These are phyloP conservation scores for Trametes pubescens DNA, from an alignment of 1,284 basidiomycete species.

Conservation along the genomic window DNA sequence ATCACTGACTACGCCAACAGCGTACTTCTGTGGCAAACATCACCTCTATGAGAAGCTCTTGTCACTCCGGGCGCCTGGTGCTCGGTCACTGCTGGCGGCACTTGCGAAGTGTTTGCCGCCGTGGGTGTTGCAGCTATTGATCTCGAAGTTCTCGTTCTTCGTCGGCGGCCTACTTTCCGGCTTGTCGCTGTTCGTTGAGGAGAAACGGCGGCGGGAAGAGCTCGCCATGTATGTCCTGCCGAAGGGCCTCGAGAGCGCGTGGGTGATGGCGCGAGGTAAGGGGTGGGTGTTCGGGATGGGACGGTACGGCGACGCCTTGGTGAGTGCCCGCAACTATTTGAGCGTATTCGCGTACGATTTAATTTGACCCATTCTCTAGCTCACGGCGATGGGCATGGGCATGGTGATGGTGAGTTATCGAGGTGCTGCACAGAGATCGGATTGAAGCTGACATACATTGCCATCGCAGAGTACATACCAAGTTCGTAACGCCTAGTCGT, in stretches of 20 bases:
- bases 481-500: conserved; percentile 38
- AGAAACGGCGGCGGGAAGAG: conserved; percentile 82
- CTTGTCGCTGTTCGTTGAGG: conserved; percentile 87
- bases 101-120: conserved; percentile 50
- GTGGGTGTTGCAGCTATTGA: conserved; percentile 60
- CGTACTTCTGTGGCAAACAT: conserved; percentile 79
- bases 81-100: conserved; percentile 31
- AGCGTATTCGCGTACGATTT: too few relatives aligned
- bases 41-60: conserved; percentile 61
- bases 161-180: conserved; percentile 81
- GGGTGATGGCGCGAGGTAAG: conserved; percentile 81
- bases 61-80: conserved; percentile 30
- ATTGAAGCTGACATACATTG: background rate
- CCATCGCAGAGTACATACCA: conserved; percentile 56
- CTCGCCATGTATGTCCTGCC: conserved; percentile 96
- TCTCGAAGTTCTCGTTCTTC: conserved; percentile 79
- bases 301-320: conserved; percentile 72
- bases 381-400: conserved; percentile 82
- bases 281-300: conserved; percentile 82
- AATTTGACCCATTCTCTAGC: conserved; percentile 36
- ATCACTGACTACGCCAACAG: conserved; percentile 36
- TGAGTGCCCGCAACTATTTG: conserved; percentile 53
- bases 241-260: conserved; percentile 89
- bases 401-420: conserved; percentile 84
- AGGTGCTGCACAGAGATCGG: background rate